Percentiles rank a stretch among this genome's conserved stretches.
These are phyloP conservation scores for Ramicandelaber brevisporus DNA, from an alignment of 192 early-diverging fungal species.

Conservation along the genomic window DNA sequence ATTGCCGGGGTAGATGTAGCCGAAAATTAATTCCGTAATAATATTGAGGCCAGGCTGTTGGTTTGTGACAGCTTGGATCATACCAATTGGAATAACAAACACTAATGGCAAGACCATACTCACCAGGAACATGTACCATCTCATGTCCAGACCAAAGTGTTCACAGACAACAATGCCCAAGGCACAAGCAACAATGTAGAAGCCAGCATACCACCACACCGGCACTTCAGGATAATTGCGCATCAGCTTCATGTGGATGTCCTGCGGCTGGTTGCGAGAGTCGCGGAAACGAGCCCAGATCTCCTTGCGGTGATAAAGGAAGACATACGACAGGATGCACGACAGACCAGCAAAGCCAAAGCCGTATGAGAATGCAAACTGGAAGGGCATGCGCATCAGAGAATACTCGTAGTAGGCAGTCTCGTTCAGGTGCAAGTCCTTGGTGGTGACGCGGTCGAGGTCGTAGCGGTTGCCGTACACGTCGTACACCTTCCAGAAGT, in stretches of 20 bases:
- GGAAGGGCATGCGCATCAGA: constrained; percentile 35
- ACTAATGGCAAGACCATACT: constrained; percentile 33
- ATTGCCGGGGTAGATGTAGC: constrained; percentile 50
- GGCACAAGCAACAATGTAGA: constrained; percentile 23
- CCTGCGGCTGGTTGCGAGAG: constrained; percentile 27
- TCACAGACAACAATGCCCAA: constrained; percentile 21
- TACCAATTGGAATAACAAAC: constrained; percentile 54
- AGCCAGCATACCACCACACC: constrained; percentile 40
- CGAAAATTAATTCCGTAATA: constrained; percentile 56
- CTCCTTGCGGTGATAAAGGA: constrained; percentile 44
- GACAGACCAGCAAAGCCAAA: constrained; percentile 39
- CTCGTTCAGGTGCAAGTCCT: constrained; percentile 20
- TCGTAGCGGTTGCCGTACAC: constrained; percentile 27
- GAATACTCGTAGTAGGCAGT: constrained; percentile 29
- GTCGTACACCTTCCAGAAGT: constrained; percentile 30
- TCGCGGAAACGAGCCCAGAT: constrained; percentile 29
- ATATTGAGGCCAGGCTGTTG: constrained; percentile 49
- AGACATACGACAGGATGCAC: constrained; percentile 37
- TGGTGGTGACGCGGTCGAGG: constrained; percentile 24
- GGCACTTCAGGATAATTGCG: constrained; percentile 41
- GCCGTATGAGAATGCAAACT: constrained; percentile 43
- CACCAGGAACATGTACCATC: constrained; percentile 55
- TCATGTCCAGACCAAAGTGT: constrained; percentile 30
- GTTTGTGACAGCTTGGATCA: constrained; percentile 61
- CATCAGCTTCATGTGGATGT: constrained; percentile 53